Conservation (phyloP, 116 monocot species). For the Zostera marina region DNA sequence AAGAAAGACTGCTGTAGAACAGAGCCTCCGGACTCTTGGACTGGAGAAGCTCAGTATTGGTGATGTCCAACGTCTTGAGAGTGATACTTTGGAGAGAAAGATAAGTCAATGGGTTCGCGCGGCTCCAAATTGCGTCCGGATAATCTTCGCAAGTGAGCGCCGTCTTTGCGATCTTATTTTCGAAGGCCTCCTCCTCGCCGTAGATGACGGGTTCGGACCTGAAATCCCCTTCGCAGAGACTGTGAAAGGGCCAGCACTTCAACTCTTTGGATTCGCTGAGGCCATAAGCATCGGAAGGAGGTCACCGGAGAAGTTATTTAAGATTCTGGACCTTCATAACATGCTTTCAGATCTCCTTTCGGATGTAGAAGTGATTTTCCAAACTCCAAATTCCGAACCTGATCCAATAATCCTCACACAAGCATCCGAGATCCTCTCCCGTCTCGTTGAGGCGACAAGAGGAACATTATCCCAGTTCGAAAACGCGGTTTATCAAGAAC, state of each 20-base stretch:
- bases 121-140: slow-evolving; percentile 35
- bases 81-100: slow-evolving; percentile 47
- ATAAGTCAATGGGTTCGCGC: slow-evolving; percentile 76
- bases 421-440: slow-evolving; percentile 36
- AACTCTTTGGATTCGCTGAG: slow-evolving; percentile 68
- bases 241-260: slow-evolving; percentile 48
- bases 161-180: slow-evolving; percentile 48
- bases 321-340: slow-evolving; percentile 80
- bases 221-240: slow-evolving; percentile 53
- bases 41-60: slow-evolving; percentile 75
- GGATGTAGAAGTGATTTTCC: slow-evolving; percentile 39
- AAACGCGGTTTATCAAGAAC: slow-evolving; percentile 49
- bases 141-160: slow-evolving; percentile 67
- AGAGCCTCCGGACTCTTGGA: slow-evolving; percentile 38
- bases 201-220: slow-evolving; percentile 2
- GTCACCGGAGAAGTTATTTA: slow-evolving; percentile 89
- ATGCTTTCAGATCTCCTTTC: slow-evolving; percentile 50
- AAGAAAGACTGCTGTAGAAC: slow-evolving; percentile 52
- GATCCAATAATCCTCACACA: slow-evolving; percentile 29
- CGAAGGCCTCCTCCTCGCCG: slow-evolving; percentile 7
- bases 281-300: slow-evolving; percentile 61
- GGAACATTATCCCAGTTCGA: slow-evolving; percentile 80
- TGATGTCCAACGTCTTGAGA: slow-evolving; percentile 59
- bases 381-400: slow-evolving; percentile 9
- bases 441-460: slow-evolving; percentile 56